A percentile compares a stretch with the other conserved stretches of the same genome.
phyloP scores from a whole-genome alignment of 345 rosid genomes.

The Gossypium anomalum region DNA sequence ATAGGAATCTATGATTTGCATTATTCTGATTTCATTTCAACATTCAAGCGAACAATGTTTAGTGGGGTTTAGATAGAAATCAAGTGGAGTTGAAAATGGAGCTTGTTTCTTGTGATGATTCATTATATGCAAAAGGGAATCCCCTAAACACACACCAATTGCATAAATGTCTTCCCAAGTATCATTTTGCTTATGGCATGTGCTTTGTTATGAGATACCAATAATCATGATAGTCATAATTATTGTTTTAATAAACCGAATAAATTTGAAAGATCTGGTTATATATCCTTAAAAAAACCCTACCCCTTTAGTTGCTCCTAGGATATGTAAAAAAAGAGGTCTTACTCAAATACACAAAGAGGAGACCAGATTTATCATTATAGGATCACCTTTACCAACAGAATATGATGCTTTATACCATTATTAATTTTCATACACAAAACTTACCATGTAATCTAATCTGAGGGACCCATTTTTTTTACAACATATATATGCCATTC shows the following conservation, averaged over 20 bases:
- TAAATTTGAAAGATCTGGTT: background rate
- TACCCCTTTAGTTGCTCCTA: background rate
- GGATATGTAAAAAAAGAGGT: background rate
- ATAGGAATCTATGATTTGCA: background rate
- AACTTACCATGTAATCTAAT: background rate
- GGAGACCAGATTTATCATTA: constrained; percentile 41
- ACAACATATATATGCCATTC: background rate
- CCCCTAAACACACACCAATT: background rate
- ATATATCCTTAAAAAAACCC: background rate
- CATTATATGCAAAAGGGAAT: no score
- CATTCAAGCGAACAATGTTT: background rate
- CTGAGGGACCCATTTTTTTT: constrained; percentile 5
- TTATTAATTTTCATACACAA: background rate
- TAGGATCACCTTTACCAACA: constrained; percentile 44
- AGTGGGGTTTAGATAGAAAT: background rate
- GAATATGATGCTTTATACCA: constrained; percentile 11
- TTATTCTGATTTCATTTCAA: no score
- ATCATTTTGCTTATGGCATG: constrained; percentile 2
- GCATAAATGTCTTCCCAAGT: constrained; percentile 4
- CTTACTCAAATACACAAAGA: constrained; percentile 17
- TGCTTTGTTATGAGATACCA: background rate
- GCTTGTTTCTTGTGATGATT: background rate
- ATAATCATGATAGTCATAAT: constrained; percentile 15
- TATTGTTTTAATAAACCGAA: constrained; percentile 7
- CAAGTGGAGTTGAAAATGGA: constrained; percentile 4